Conservation (phyloP, 208 protist species). For the Crithidia fasciculata region DNA sequence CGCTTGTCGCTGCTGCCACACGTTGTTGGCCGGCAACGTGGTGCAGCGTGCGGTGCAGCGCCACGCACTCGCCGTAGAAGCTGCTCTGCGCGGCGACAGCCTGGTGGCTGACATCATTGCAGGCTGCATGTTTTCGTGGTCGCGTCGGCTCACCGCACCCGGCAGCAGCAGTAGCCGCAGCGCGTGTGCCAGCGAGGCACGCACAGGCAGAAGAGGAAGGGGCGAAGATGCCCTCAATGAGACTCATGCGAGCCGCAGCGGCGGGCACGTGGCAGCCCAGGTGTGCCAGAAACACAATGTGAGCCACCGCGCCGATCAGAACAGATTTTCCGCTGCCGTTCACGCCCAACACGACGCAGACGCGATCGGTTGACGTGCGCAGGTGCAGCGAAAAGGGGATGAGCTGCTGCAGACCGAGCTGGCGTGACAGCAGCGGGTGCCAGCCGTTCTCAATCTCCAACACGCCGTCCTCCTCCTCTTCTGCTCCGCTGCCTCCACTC, state of each 20-base stretch:
- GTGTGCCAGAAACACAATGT: constrained; percentile 93
- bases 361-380: constrained; percentile 33
- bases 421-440: constrained; percentile 71
- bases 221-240: constrained; percentile 62
- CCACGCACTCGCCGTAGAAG: constrained; percentile 75
- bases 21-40: constrained; percentile 35
- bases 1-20: neutral
- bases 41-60: constrained; percentile 70
- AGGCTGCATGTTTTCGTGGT: too few species aligned
- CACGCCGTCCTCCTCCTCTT: constrained; percentile 33
- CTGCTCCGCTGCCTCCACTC: too few species aligned
- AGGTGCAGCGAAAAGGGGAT: constrained; percentile 60
- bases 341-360: constrained; percentile 81
- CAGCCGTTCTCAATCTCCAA: constrained; percentile 67
- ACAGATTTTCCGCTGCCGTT: constrained; percentile 94
- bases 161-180: too few species aligned
- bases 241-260: constrained; percentile 44
- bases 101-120: too few species aligned
- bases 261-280: constrained; percentile 95
- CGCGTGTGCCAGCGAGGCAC: neutral
- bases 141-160: too few species aligned
- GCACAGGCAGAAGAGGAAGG: constrained; percentile 12
- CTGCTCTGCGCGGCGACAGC: constrained; percentile 31
- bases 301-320: constrained; percentile 91
- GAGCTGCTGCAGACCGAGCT: constrained; percentile 40